Base-by-base conservation (phyloP, 192 early-diverging fungal species). In the Coemansia sp. region DNA sequence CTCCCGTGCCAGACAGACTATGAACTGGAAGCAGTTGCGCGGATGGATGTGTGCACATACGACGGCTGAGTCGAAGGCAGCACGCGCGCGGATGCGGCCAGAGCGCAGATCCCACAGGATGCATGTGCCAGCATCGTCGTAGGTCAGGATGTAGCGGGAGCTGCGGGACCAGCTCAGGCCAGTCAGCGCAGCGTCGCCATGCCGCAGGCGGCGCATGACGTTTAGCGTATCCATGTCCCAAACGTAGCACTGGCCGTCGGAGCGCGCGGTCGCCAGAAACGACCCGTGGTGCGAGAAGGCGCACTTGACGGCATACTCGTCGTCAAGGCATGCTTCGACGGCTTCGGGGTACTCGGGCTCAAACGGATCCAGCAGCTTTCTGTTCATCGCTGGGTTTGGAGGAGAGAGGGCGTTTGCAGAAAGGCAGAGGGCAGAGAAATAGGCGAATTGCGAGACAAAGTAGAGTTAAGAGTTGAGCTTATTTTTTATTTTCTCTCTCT, bases 211-310 rank as follows among this genome's bases (percentile, higher is more conserved):
- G 15, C 89, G 82, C 34, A 87, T 79, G 20, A 95, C 75, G 25
- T 87, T 87, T n/a, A 88, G 85, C 5, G 94, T 92, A 59, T 93
- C 91, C 82, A 95, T 88, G 71, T 96, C 94, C 91, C 92, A 93
- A 40, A 98, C 82, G 35, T 85, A 83, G 68, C 90, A 89, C 11
- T 78, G 73, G 4, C 96, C 96, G 66, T 94, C 94, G 6, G 76
- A 74, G 54, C 90, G 86, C 17, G 93, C 93, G 6, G 88, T 87
- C 23, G 93, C 94, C 48, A 96, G 70, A 22, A 91, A 74, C n/a
- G 89, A 94, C 13, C 92, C 93, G 48, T 86, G 64, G 66, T 83
- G 80, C 69, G 94, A 95, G 71, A 94, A 98, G 19, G 80, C 72
- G 64, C 92, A 90, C 32, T 75, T 84, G 13, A 85, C 72, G 0